Base-by-base conservation (phyloP, 805 yeast genomes). In the Saitoella complicata region DNA sequence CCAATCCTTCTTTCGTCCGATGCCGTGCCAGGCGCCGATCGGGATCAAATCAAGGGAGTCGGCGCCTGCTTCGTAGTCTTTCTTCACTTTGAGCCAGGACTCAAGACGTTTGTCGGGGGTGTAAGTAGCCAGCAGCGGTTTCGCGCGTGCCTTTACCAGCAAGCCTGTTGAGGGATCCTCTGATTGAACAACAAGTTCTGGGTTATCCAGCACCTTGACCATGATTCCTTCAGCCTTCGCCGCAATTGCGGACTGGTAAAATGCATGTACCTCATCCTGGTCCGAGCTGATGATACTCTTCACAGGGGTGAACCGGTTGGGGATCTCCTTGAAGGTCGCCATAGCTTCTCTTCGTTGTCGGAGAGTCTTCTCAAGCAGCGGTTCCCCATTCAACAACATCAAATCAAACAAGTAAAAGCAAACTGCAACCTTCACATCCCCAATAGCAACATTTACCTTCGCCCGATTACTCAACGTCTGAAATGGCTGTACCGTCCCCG, bases 391-490 rank as follows among this genome's bases (percentile, higher is more conserved):
- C 29, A 50, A 44, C 31, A 37, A 42, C 55, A 53, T 52, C 7
- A 53, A 29, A 33, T 53, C 56, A 39, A 53, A 53, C 21, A 45
- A 51, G 40, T 47, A 53, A 6, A 53, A 39, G 40, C 55, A 52
- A 8, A 53, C 54, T 4, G 36, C 9, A 11, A 52, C 44, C n/a
- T 51, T 37, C 31, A 53, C 43, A 10, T 36, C 42, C 12, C 34
- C 48, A 9, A 44, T 8, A 6, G 38, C 31, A 2, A 52, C 56
- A 37, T 41, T 50, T 34, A 48, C 51, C 8, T 55, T 52, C 6
- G 44, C 48, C 5, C 56, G 48, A 36, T 45, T 46, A 2, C 55
- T 33, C 30, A 53, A 41, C 11, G 45, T 43, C 52, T 75, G 75
- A 32, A 54, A 54, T 4, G 50, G 37, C 11, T 38, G 47, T 21